Percentiles rank a stretch among this genome's conserved stretches.
Conservation (phyloP, 306 rosid species). For the Begonia masoniana region DNA sequence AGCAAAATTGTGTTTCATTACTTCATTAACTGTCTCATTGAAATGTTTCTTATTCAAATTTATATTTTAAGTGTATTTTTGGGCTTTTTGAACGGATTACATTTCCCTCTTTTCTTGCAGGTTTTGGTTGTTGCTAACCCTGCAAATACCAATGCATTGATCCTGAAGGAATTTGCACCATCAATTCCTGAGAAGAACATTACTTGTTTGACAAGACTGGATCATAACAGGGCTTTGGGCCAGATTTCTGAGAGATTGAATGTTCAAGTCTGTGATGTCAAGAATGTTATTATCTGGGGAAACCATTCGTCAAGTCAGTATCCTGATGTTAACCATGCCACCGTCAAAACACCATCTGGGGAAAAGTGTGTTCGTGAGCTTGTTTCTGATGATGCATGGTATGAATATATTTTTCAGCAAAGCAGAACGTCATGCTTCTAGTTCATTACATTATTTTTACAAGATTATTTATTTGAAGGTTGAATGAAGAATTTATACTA, state of each 20-base stretch:
- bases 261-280: conserved; percentile 58
- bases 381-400: conserved; percentile 56
- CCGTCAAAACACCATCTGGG: conserved; percentile 16
- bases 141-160: conserved; percentile 81
- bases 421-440: neutral
- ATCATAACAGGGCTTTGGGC: conserved; percentile 86
- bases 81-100: neutral
- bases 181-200: conserved; percentile 70
- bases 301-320: conserved; percentile 93
- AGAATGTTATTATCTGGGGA: conserved; percentile 85
- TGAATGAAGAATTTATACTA: conserved; percentile 58
- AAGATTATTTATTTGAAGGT: conserved; percentile 24
- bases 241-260: conserved; percentile 69
- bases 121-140: conserved; percentile 94
- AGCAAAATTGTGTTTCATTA: too few species aligned
- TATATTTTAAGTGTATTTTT: neutral
- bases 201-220: conserved; percentile 78
- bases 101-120: conserved; percentile 19
- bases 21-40: too few species aligned
- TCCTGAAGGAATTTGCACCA: conserved; percentile 77
- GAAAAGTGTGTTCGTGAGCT: conserved; percentile 41
- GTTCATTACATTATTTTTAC: neutral
- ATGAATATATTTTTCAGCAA: conserved; percentile 1
- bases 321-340: conserved; percentile 85
- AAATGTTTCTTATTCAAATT: too few species aligned